Conservation (phyloP, 1,139 yeast genomes). For the Candida smagusa region DNA sequence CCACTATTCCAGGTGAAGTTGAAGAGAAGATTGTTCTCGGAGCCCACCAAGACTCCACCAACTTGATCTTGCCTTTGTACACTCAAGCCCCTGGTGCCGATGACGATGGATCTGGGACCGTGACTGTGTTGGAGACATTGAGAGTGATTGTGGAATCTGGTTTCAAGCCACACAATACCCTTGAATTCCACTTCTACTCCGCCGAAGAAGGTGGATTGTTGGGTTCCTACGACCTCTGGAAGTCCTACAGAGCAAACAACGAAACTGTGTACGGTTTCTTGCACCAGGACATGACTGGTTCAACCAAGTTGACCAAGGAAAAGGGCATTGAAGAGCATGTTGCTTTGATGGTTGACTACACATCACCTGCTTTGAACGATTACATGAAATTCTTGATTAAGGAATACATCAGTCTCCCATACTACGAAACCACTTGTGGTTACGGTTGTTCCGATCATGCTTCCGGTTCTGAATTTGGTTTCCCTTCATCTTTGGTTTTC, state of each 20-base stretch:
- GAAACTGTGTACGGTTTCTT: slow-evolving; percentile 74
- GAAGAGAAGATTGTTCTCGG: slow-evolving; percentile 65
- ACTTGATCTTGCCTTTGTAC: slow-evolving; percentile 66
- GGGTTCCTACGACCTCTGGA: slow-evolving; percentile 81
- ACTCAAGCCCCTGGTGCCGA: slow-evolving; percentile 92
- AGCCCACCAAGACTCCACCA: slow-evolving; percentile 86
- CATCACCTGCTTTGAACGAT: slow-evolving; percentile 54
- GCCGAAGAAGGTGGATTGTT: slow-evolving; percentile 93
- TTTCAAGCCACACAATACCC: slow-evolving; percentile 62
- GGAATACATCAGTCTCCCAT: slow-evolving; percentile 63
- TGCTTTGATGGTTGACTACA: slow-evolving; percentile 78
- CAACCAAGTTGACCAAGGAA: slow-evolving; percentile 52
- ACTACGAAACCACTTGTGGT: slow-evolving; percentile 76
- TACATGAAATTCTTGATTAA: slow-evolving; percentile 62
- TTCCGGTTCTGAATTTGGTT: slow-evolving; percentile 78
- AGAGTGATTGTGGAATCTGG: slow-evolving; percentile 47
- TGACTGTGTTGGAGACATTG: slow-evolving; percentile 73
- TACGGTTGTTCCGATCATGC: slow-evolving; percentile 95
- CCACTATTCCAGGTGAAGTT: slow-evolving; percentile 37
- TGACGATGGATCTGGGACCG: slow-evolving; percentile 90
- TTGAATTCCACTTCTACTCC: slow-evolving; percentile 91
- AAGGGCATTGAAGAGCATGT: slow-evolving; percentile 65
- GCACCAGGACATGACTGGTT: slow-evolving; percentile 97
- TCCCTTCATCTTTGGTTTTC: slow-evolving; percentile 76
- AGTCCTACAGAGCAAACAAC: slow-evolving; percentile 44